These are phyloP conservation scores for Mortierella sp. DNA, from an alignment of 371 early-diverging fungal genomes.

Conservation along the genomic window DNA sequence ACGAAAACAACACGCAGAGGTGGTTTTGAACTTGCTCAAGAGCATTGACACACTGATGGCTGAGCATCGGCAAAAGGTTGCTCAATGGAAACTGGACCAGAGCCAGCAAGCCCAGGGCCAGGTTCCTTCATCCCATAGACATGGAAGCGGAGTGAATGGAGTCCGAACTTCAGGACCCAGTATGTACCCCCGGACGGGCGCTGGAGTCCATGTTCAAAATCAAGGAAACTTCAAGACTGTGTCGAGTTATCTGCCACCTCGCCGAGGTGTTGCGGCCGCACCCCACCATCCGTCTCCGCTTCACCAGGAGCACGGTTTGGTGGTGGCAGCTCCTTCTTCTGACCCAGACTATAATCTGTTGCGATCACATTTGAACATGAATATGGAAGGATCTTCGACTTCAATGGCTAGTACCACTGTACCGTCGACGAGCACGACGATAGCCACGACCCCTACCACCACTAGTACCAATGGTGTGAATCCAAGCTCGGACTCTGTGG, in stretches of 20 bases:
- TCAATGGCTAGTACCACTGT: not conserved
- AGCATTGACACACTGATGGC: conserved; percentile 37
- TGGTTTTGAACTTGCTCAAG: conserved; percentile 34
- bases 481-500: conserved; percentile 16
- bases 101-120: conserved; percentile 6
- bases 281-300: conserved; percentile 29
- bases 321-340: not conserved
- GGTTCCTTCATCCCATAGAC: not conserved
- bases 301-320: conserved; percentile 13
- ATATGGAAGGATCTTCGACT: not conserved
- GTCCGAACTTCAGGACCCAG: not conserved
- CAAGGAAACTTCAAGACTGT: conserved; percentile 31
- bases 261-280: not conserved
- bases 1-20: conserved; percentile 39
- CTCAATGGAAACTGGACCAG: conserved; percentile 18
- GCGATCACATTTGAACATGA: conserved; percentile 12
- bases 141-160: not conserved
- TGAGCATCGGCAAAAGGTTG: conserved; percentile 28
- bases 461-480: not conserved
- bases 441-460: not conserved
- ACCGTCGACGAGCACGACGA: not conserved
- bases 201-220: conserved; percentile 10
- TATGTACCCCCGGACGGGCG: not conserved
- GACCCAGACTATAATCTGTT: conserved; percentile 23
- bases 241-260: conserved; percentile 28